Conservation (phyloP, 495 filamentous ascomycete genomes). For the Xylaria castorea region DNA sequence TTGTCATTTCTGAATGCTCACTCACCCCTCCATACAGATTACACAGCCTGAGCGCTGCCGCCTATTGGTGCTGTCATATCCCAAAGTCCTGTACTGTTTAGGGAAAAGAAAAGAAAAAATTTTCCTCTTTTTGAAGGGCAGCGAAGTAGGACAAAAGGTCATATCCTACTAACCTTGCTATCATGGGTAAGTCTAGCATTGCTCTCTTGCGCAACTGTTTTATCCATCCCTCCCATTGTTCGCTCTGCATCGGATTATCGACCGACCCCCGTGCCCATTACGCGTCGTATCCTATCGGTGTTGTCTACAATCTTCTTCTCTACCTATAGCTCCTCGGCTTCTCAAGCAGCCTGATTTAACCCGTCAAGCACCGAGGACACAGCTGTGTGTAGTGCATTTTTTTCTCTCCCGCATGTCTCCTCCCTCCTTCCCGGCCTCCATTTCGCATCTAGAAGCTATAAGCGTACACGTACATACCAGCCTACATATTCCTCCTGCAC, state of each 20-base stretch:
- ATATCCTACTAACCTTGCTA: slow-evolving; percentile 22
- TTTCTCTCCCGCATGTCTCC: slow-evolving; percentile 26
- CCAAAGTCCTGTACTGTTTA: slow-evolving; percentile 31
- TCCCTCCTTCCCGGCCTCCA: slow-evolving; percentile 18
- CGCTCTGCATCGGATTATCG: slow-evolving; percentile 20
- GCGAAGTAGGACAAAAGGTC: slow-evolving; percentile 29
- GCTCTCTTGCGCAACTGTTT: slow-evolving; percentile 19
- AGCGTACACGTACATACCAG: slow-evolving; percentile 31
- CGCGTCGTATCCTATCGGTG: slow-evolving; percentile 10
- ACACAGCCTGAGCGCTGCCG: slow-evolving; percentile 29
- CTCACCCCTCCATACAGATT: slow-evolving; percentile 32
- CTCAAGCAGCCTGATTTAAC: slow-evolving; percentile 8
- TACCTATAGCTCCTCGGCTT: not conserved
- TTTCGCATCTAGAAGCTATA: slow-evolving; percentile 26
- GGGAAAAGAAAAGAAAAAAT: slow-evolving; percentile 30
- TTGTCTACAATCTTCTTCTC: slow-evolving; percentile 11
- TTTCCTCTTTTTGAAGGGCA: slow-evolving; percentile 21
- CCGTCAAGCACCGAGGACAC: not conserved
- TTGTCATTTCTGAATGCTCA: slow-evolving; percentile 31
- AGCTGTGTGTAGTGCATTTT: slow-evolving; percentile 25
- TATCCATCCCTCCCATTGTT: slow-evolving; percentile 15
- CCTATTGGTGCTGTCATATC: slow-evolving; percentile 26
- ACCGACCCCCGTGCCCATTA: slow-evolving; percentile 7
- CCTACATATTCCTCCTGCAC: slow-evolving; percentile 39
- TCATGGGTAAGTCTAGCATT: slow-evolving; percentile 31